Conservation (phyloP, 1,139 yeast genomes). For the Suhomyces panamericanus region DNA sequence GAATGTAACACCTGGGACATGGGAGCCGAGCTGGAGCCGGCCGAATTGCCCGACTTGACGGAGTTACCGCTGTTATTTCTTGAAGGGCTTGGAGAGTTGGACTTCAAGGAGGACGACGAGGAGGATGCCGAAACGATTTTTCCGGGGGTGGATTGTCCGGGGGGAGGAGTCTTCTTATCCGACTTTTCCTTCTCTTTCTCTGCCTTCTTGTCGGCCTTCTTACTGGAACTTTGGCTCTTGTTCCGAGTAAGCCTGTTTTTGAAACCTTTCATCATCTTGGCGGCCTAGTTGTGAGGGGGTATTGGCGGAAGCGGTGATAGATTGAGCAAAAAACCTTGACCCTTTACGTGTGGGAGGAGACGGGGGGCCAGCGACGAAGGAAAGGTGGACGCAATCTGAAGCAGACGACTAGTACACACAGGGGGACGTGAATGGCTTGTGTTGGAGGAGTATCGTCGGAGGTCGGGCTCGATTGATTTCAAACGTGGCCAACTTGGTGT, state of each 20-base stretch:
- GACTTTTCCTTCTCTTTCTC: conserved; percentile 23
- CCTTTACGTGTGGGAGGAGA: background rate
- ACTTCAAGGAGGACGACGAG: conserved; percentile 27
- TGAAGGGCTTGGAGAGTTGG: conserved; percentile 38
- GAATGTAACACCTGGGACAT: conserved; percentile 8
- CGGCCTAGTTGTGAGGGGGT: background rate
- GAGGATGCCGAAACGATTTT: conserved; percentile 11
- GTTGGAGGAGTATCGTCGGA: background rate
- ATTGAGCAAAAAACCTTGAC: background rate
- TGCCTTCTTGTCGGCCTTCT: conserved; percentile 38
- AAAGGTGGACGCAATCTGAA: too few relatives aligned
- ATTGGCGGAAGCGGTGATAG: background rate
- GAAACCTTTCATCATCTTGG: conserved; percentile 52
- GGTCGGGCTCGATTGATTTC: background rate
- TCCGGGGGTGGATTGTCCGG: conserved; percentile 8
- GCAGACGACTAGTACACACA: background rate
- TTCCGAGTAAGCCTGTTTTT: conserved; percentile 50
- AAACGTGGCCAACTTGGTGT: background rate
- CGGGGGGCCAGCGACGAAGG: background rate
- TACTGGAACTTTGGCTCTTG: conserved; percentile 39
- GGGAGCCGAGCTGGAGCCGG: conserved; percentile 17
- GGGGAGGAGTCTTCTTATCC: conserved; percentile 15
- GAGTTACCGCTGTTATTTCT: conserved; percentile 35
- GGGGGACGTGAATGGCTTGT: background rate
- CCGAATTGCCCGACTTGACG: conserved; percentile 25